These are phyloP conservation scores for Antrodiella citrinella DNA, from an alignment of 768 basidiomycete species.

Conservation along the genomic window DNA sequence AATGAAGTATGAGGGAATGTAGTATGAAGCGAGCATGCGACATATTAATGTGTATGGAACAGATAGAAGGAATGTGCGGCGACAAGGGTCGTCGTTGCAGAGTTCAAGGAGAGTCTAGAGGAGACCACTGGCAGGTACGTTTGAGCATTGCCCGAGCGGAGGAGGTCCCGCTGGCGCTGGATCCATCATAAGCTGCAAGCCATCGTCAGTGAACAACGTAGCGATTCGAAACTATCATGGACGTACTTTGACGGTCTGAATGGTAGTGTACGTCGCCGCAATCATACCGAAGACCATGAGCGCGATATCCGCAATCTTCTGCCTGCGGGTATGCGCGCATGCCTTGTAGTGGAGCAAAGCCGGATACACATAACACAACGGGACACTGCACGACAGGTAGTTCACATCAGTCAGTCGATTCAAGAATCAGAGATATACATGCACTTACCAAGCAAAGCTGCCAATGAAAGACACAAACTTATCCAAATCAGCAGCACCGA, in stretches of 20 bases:
- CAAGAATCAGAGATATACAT: too few species aligned
- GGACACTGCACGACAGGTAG: conserved; percentile 51
- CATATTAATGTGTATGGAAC: too few species aligned
- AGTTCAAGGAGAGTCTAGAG: too few species aligned
- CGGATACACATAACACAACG: conserved; percentile 90
- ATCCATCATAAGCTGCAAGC: conserved; percentile 49
- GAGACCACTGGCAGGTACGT: conserved; percentile 3
- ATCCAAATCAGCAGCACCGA: conserved; percentile 83
- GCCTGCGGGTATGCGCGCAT: conserved; percentile 60
- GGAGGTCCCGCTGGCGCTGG: conserved; percentile 35
- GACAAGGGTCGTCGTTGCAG: too few species aligned
- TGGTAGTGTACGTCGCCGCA: conserved; percentile 72
- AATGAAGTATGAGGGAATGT: too few species aligned
- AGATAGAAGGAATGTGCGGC: too few species aligned
- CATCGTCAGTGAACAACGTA: conserved; percentile 10
- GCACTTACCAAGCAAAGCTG: conserved; percentile 84
- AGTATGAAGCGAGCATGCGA: too few species aligned
- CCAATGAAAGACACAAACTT: conserved; percentile 94
- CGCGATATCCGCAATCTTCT: conserved; percentile 61
- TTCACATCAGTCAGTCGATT: too few species aligned
- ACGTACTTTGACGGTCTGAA: conserved; percentile 66
- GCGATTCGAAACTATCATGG: not conserved
- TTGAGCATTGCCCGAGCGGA: conserved; percentile 15
- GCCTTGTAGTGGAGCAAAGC: conserved; percentile 88
- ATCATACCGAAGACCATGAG: conserved; percentile 69